Base-by-base conservation (phyloP, 2,329 filamentous ascomycete species). In the Colletotrichum endophyticum region DNA sequence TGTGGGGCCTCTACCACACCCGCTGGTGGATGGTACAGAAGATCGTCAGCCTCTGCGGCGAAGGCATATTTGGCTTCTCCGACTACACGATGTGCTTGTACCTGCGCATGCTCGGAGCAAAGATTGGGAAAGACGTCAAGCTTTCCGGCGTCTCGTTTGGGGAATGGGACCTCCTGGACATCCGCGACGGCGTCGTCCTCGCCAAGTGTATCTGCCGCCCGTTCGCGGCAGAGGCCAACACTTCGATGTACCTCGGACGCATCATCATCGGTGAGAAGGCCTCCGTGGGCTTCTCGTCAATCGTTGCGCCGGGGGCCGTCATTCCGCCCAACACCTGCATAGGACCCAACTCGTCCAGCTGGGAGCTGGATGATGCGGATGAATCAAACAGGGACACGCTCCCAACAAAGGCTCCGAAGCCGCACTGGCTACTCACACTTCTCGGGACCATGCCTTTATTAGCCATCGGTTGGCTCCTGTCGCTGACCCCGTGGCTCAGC, bases 21-120 rank as follows among this genome's bases (percentile, higher is more conserved):
- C 85, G 89, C 11, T 92, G 90, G 90, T 92, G 90, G 90, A 78
- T 92, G 71, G 87, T 88, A 2, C 87, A 92, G 79, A 92, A 92
- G 82, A 86, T 87, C 25, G 83, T 89, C 5, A 84, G 85, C 44
- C 82, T 91, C 15, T 86, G 85, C 72, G 90, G 89, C 19, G 85
- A 84, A 73, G 89, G 89, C 2, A 73, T 87, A 36, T 91, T 90
- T 76, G 81, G 80, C 27, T 76, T 82, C 66, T 85, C 83, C 61
- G 85, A 89, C 63, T 82, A 78, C 39, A 86, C 85, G 0, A 81
- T 84, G 7, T 80, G 85, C 11, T 75, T 88, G 1, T 92, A 91
- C 81, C 88, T 86, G 76, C 87, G 89, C 6, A 80, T 90, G 1
- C 85, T 92, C 75, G 90, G 90, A 1, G 89, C 87, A 19, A 88